A percentile compares a stretch with the other conserved stretches of the same genome.
These are phyloP conservation scores for Candida khao-thaluensis DNA, from an alignment of 805 yeast species.

Conservation along the genomic window DNA sequence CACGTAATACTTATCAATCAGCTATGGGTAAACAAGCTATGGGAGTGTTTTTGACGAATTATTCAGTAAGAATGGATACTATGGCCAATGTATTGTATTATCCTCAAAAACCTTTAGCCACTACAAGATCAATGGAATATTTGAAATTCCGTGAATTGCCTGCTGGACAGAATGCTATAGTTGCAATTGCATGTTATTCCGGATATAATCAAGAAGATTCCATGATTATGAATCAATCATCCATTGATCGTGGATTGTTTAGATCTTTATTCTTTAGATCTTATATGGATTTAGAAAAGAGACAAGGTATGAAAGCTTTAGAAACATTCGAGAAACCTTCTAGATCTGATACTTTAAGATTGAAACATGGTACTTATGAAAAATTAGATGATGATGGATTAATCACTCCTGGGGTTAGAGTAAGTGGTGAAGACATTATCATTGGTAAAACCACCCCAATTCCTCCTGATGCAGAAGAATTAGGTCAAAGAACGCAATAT, in stretches of 20 bases:
- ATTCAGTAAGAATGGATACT: constrained; percentile 97
- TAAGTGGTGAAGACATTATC: constrained; percentile 97
- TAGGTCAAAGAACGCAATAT: constrained; percentile 97
- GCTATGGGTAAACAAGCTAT: constrained; percentile 99
- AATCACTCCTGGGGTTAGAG: constrained; percentile 97
- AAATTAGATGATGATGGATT: constrained; percentile 98
- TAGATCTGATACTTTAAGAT: constrained; percentile 87
- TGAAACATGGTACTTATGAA: constrained; percentile 98
- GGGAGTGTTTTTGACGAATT: constrained; percentile 97
- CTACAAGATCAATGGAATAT: constrained; percentile 97
- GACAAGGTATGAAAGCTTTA: constrained; percentile 97
- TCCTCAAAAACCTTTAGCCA: constrained; percentile 97
- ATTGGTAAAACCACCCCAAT: constrained; percentile 99
- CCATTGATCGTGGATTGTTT: constrained; percentile 95
- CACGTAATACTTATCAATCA: constrained; percentile 98
- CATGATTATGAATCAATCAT: constrained; percentile 98
- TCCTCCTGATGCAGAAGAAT: constrained; percentile 98
- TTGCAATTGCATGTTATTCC: constrained; percentile 96
- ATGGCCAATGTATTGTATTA: constrained; percentile 97
- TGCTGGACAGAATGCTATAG: constrained; percentile 98
- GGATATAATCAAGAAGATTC: constrained; percentile 99
- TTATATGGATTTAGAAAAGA: constrained; percentile 97
- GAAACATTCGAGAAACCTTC: constrained; percentile 98
- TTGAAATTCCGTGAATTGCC: constrained; percentile 96
- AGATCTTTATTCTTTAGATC: constrained; percentile 95